Evolutionary conservation across 192 early-diverging fungal genomes (phyloP).

Genomic region (Coemansia sp.): DNA sequence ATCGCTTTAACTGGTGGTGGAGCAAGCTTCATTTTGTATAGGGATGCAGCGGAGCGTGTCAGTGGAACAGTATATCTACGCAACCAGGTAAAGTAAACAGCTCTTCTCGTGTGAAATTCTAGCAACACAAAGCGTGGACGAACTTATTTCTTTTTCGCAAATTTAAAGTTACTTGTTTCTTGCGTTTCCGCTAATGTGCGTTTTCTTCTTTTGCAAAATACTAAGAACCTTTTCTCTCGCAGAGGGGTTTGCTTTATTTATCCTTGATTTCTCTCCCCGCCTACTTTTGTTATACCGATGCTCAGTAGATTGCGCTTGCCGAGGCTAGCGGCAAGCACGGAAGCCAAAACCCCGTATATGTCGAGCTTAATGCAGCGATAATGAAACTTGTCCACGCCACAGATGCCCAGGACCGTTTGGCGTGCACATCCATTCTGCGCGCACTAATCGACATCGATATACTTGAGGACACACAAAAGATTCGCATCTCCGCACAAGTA

Average conservation of each 20-base stretch:
- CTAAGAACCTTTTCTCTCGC: too few species aligned
- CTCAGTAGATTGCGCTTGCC: conserved; percentile 26
- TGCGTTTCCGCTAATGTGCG: too few species aligned
- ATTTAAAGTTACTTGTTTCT: too few species aligned
- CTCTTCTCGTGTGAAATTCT: neutral
- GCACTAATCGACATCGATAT: conserved; percentile 33
- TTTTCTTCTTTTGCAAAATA: too few species aligned
- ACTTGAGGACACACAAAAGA: conserved; percentile 35
- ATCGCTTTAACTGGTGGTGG: neutral
- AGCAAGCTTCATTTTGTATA: neutral
- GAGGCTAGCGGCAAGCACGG: conserved; percentile 20
- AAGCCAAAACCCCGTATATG: conserved; percentile 21
- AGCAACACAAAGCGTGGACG: too few species aligned
- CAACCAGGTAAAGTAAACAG: conserved; percentile 16
- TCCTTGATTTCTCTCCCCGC: neutral
- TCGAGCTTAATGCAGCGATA: conserved; percentile 19
- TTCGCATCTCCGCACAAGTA: conserved; percentile 29
- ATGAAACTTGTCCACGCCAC: conserved; percentile 7
- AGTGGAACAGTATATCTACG: conserved; percentile 14
- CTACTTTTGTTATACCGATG: neutral
- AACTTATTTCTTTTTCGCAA: too few species aligned
- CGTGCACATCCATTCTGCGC: conserved; percentile 30
- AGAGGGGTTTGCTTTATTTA: neutral
- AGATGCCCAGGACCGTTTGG: conserved; percentile 23
- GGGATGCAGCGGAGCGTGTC: conserved; percentile 17